Evolutionary conservation across 2,329 filamentous ascomycete species (phyloP), one percentile per base, ranked within the genome.

Genomic region (Lomentospora prolificans): DNA sequence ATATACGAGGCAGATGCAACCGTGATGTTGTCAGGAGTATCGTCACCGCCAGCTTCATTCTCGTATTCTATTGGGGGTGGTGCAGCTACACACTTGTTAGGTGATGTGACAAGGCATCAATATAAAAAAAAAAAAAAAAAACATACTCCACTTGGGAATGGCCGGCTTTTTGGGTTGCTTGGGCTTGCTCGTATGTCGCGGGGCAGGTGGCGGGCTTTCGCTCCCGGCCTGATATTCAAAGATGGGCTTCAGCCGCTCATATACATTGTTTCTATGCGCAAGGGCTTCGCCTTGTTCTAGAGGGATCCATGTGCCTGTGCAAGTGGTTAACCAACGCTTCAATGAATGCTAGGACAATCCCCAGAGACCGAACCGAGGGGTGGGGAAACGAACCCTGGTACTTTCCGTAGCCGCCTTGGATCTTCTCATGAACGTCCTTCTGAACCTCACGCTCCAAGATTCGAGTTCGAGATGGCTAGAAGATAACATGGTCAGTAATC

Each of bases 361-460:
- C n/a, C n/a, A n/a, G n/a, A n/a, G n/a, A n/a, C n/a, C n/a, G n/a
- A n/a, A n/a, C n/a, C n/a, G n/a, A n/a, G n/a, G n/a, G n/a, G n/a
- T n/a, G n/a, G n/a, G 24, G 31, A 8, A 25, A 63, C 71, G 48
- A 66, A 89, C 87, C 91, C 75, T 99, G 94, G 64, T 97, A 99
- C 82, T 97, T 97, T 64, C 94, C 94, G 70, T 97, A 97, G 14
- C 94, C 94, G 61, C 92, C 94, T 68, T 99, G 94, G 4, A 99
- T 91, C 74, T 99, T 99, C 73, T 97, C 94, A 67, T 99, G 94
- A 4, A 87, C 80, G 46, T 95, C 92, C 70, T 96, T 96, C 66
- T 99, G 94, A 6, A 99, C 92, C 66, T 99, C 94, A 61, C 94
- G 83, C 73, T 99, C 94, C 4, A 99, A 80, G 57, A 99, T 97